Evolutionary conservation across 1,284 basidiomycete genomes (phyloP).

Genomic region (Cryptococcus jaspeensis): DNA sequence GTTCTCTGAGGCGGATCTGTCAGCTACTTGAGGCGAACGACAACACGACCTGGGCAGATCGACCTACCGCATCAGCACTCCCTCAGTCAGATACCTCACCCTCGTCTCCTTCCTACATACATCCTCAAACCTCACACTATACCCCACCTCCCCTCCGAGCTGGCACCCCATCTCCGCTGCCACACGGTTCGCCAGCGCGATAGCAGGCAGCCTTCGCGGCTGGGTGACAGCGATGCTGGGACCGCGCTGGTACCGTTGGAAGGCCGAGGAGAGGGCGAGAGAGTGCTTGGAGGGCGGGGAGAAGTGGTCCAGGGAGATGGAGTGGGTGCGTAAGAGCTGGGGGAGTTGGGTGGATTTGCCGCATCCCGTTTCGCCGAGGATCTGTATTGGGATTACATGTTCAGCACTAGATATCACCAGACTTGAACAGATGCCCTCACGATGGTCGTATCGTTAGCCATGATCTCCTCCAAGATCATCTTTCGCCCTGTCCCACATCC

Average conservation of each 20-base stretch:
- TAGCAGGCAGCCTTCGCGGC: slow-evolving; percentile 89
- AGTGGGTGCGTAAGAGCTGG: slow-evolving; percentile 70
- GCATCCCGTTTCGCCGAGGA: slow-evolving; percentile 95
- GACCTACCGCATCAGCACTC: slow-evolving; percentile 90
- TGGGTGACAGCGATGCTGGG: slow-evolving; percentile 86
- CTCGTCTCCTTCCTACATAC: slow-evolving; percentile 62
- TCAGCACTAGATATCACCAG: neutral
- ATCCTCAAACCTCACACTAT: slow-evolving; percentile 95
- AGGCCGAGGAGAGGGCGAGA: slow-evolving; percentile 10
- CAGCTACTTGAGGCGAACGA: neutral
- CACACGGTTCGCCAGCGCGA: slow-evolving; percentile 85
- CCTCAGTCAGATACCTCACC: slow-evolving; percentile 95
- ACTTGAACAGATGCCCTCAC: slow-evolving; percentile 25
- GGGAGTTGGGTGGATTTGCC: slow-evolving; percentile 98
- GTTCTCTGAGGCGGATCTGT: slow-evolving; percentile 15
- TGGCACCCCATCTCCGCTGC: slow-evolving; percentile 73
- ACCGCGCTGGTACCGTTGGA: slow-evolving; percentile 51
- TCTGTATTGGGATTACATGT: slow-evolving; percentile 27
- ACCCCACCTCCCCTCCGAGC: slow-evolving; percentile 78
- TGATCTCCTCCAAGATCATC: slow-evolving; percentile 70
- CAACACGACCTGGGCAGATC: no score
- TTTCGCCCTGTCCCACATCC: slow-evolving; percentile 60
- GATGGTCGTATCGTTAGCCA: slow-evolving; percentile 80
- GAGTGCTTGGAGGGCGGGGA: slow-evolving; percentile 25
- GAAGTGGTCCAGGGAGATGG: slow-evolving; percentile 17